Conservation (phyloP, 2,329 filamentous ascomycete species). For the Fusarium siculi region DNA sequence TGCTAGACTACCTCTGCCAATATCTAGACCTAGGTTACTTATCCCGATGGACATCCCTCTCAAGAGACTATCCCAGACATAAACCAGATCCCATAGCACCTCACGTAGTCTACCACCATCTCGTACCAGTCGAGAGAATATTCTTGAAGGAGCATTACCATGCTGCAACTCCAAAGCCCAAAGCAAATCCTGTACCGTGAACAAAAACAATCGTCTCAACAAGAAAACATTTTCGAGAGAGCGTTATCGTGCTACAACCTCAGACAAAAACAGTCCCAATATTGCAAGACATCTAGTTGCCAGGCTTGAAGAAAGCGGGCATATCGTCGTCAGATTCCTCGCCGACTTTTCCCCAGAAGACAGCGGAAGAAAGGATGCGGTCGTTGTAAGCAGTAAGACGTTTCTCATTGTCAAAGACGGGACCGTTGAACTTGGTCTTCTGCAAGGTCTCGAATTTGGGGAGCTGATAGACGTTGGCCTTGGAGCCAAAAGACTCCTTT, state of each 20-base stretch:
- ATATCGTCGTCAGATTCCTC: not conserved
- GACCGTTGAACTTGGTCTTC: not conserved
- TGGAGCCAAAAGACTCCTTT: not conserved
- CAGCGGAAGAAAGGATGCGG: not conserved
- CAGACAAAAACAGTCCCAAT: accelerated
- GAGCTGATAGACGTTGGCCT: not conserved
- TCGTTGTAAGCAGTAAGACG: not conserved
- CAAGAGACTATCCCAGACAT: not conserved
- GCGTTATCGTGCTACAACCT: not conserved
- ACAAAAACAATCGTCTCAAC: accelerated
- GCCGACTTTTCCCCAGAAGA: not conserved
- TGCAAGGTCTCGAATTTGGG: not conserved
- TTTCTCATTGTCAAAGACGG: not conserved
- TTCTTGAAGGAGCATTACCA: not conserved
- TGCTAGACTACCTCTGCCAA: not conserved
- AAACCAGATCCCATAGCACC: not conserved
- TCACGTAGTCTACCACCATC: not conserved
- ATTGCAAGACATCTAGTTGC: not conserved
- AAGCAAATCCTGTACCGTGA: not conserved
- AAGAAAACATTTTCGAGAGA: not conserved
- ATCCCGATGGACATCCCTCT: not conserved
- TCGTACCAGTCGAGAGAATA: not conserved
- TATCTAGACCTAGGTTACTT: not conserved
- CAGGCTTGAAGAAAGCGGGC: not conserved
- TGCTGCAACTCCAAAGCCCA: not conserved